phyloP scores from a whole-genome alignment of 306 rosid genomes.

The Trifolium dubium region DNA sequence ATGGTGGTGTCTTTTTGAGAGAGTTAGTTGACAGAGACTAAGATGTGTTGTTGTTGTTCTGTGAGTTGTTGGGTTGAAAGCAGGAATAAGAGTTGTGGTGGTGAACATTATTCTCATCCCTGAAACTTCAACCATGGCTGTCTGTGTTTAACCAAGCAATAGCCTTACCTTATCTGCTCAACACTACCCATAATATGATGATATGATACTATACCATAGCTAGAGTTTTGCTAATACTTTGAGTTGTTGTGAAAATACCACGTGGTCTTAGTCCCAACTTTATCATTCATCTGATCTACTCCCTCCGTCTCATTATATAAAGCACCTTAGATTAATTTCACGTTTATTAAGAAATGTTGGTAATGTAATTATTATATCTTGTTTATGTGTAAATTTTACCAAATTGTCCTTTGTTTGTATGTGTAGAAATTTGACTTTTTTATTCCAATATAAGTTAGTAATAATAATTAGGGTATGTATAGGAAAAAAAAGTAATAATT shows the following conservation, averaged over 20 bases:
- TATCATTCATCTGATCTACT: background rate
- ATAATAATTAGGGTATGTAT: no score
- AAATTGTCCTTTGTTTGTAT: no score
- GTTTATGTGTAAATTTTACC: no score
- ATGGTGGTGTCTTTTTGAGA: constrained; percentile 46
- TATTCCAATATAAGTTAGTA: no score
- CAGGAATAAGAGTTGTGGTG: constrained; percentile 49
- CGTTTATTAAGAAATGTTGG: no score
- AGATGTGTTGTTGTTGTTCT: constrained; percentile 9
- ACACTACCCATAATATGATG: background rate
- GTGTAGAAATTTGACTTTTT: no score
- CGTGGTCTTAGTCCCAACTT: constrained; percentile 15
- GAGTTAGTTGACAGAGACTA: constrained; percentile 36
- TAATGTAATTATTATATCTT: no score
- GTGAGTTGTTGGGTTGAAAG: constrained; percentile 45
- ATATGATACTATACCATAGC: background rate
- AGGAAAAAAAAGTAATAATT: no score
- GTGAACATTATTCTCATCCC: constrained; percentile 40
- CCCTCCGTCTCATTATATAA: no score
- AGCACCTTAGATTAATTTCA: no score
- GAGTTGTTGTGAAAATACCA: constrained; percentile 16
- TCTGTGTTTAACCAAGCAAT: background rate
- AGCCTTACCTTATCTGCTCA: constrained; percentile 59
- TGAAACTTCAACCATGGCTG: constrained; percentile 80
- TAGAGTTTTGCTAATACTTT: constrained; percentile 8